These are phyloP conservation scores for Cyanodermella asteris DNA, from an alignment of 2,329 filamentous ascomycete species.

Conservation along the genomic window DNA sequence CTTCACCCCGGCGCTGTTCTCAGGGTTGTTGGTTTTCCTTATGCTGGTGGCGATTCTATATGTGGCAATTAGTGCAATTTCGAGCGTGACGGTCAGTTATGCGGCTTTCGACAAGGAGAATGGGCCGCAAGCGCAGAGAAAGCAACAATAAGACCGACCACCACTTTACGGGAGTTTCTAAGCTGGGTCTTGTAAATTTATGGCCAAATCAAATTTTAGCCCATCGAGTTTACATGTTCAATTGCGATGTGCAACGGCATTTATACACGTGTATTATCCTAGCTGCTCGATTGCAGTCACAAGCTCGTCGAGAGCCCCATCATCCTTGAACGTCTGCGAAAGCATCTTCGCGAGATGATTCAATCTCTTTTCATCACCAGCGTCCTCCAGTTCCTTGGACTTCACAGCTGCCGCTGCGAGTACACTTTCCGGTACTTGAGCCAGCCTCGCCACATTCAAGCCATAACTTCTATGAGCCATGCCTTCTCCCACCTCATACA, in stretches of 20 bases:
- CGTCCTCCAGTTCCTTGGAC: conserved; percentile 58
- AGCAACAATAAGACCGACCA: too few relatives aligned
- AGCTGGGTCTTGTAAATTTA: too few relatives aligned
- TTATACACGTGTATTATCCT: too few relatives aligned
- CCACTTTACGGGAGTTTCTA: too few relatives aligned
- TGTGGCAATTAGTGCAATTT: conserved; percentile 53
- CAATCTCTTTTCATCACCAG: conserved; percentile 42
- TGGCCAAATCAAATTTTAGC: too few relatives aligned
- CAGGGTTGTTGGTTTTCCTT: conserved; percentile 50
- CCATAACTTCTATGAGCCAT: conserved; percentile 89
- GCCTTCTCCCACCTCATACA: conserved; percentile 81
- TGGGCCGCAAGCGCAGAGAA: conserved; percentile 74
- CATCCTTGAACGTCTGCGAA: too few relatives aligned
- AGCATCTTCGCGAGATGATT: too few relatives aligned
- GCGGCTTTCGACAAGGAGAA: conserved; percentile 94
- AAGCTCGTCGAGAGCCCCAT: conserved; percentile 16
- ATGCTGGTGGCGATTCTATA: conserved; percentile 58
- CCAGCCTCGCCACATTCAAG: conserved; percentile 73
- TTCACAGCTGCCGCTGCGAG: conserved; percentile 62
- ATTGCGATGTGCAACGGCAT: too few relatives aligned
- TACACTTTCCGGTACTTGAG: conserved; percentile 54
- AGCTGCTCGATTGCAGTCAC: conserved; percentile 22
- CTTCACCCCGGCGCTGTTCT: conserved; percentile 80
- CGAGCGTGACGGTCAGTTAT: conserved; percentile 72
- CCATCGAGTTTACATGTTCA: too few relatives aligned